Conservation (phyloP, 2,329 filamentous ascomycete species). For the Xylariaceae sp. region DNA sequence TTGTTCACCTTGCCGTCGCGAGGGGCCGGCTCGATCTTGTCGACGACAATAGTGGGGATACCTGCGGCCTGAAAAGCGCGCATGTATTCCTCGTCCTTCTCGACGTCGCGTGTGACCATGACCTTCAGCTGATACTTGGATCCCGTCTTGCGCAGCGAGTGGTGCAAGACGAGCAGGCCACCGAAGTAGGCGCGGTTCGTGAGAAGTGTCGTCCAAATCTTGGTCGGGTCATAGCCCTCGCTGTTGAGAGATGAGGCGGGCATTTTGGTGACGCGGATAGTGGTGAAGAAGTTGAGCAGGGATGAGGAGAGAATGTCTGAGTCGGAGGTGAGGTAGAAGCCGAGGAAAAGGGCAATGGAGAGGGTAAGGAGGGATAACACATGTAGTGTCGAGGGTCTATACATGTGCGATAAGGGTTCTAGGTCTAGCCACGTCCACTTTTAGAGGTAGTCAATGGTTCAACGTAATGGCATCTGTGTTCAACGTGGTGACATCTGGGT, state of each 20-base stretch:
- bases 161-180: slow-evolving; percentile 25
- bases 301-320: no score
- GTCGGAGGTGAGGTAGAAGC: neutral
- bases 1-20: slow-evolving; percentile 29
- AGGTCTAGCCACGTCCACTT: no score
- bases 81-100: slow-evolving; percentile 31
- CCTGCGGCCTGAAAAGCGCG: slow-evolving; percentile 27
- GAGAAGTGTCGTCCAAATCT: slow-evolving; percentile 29
- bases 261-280: no score
- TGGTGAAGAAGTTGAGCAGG: no score
- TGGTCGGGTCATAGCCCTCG: slow-evolving; percentile 22
- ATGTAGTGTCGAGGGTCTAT: no score
- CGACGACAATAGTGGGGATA: slow-evolving; percentile 30
- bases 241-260: no score
- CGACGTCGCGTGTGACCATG: slow-evolving; percentile 29
- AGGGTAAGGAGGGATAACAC: neutral
- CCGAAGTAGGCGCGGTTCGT: slow-evolving; percentile 29
- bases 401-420: no score
- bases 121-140: slow-evolving; percentile 27
- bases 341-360: neutral
- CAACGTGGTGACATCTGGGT: no score
- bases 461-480: no score
- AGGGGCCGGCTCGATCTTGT: slow-evolving; percentile 29
- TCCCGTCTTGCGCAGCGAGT: slow-evolving; percentile 23
- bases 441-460: no score